Percentiles rank a stretch among this genome's conserved stretches.
phyloP scores from a whole-genome alignment of 2,329 filamentous ascomycete species.

The Hortaea werneckii region DNA sequence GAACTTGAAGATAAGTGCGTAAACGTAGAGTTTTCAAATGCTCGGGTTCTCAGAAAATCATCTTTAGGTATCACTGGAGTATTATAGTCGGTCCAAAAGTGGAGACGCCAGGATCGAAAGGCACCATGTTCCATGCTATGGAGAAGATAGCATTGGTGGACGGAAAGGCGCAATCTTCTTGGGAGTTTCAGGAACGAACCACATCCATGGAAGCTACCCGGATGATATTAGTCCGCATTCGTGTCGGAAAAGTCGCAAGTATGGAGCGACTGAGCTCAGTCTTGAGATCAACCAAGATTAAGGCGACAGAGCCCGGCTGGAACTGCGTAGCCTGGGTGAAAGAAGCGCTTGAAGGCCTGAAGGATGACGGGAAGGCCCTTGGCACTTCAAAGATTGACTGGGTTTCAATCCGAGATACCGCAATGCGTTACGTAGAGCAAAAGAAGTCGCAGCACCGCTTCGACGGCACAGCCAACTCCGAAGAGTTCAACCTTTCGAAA shows the following conservation, averaged over 20 bases:
- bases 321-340: not conserved
- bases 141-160: not conserved
- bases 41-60: no score
- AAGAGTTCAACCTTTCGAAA: constrained; percentile 9
- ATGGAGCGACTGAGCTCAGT: constrained; percentile 24
- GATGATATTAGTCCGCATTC: constrained; percentile 25
- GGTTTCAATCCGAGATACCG: constrained; percentile 26
- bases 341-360: not conserved
- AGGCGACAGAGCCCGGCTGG: constrained; percentile 19
- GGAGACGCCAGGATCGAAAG: not conserved
- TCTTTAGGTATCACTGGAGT: not conserved
- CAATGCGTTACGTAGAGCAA: constrained; percentile 26
- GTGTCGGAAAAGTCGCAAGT: constrained; percentile 32
- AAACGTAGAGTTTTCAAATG: not conserved
- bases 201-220: not conserved
- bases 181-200: not conserved
- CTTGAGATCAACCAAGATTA: constrained; percentile 25
- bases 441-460: constrained; percentile 23
- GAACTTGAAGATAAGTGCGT: not conserved
- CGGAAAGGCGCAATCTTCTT: not conserved
- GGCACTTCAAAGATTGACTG: constrained; percentile 31
- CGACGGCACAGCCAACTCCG: constrained; percentile 9
- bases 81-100: not conserved
- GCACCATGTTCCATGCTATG: not conserved
- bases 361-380: constrained; percentile 19